Conservation (phyloP, 2,329 filamentous ascomycete species). For the Juglanconis juglandina region DNA sequence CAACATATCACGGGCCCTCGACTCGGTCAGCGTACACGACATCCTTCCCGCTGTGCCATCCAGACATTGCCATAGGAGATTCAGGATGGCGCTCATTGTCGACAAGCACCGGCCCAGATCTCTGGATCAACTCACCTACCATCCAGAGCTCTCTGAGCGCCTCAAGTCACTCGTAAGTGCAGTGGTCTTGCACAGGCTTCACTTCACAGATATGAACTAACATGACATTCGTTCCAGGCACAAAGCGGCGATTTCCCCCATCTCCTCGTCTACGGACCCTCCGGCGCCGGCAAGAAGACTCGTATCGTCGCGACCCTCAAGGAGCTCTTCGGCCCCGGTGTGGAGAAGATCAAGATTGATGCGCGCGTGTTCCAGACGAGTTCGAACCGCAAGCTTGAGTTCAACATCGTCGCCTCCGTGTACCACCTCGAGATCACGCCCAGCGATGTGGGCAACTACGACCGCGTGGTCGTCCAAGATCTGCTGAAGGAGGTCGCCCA, state of each 20-base stretch:
- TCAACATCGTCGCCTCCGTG: conserved; percentile 95
- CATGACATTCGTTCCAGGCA: conserved; percentile 55
- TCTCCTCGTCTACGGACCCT: conserved; percentile 93
- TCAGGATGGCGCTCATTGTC: conserved; percentile 64
- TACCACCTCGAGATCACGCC: conserved; percentile 99
- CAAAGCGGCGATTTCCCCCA: conserved; percentile 98
- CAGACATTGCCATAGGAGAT: conserved; percentile 10
- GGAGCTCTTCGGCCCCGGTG: conserved; percentile 89
- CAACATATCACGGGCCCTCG: not conserved
- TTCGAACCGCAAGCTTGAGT: conserved; percentile 95
- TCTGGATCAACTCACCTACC: conserved; percentile 78
- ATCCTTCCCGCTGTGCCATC: not conserved
- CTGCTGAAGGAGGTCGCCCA: conserved; percentile 96
- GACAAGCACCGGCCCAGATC: conserved; percentile 71
- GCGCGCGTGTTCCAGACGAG: conserved; percentile 94
- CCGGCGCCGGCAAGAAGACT: conserved; percentile 96
- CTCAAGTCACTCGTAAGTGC: conserved; percentile 74
- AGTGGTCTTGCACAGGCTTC: not conserved
- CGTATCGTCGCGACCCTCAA: conserved; percentile 93
- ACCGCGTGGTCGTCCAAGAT: conserved; percentile 93
- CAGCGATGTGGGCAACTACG: conserved; percentile 93
- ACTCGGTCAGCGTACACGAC: not conserved
- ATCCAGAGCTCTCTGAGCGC: conserved; percentile 81
- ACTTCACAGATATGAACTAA: not conserved
- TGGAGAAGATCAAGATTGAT: conserved; percentile 99